A percentile compares a stretch with the other conserved stretches of the same genome.
Conservation (phyloP, 2,329 filamentous ascomycete genomes). For the Fusarium floridanum region DNA sequence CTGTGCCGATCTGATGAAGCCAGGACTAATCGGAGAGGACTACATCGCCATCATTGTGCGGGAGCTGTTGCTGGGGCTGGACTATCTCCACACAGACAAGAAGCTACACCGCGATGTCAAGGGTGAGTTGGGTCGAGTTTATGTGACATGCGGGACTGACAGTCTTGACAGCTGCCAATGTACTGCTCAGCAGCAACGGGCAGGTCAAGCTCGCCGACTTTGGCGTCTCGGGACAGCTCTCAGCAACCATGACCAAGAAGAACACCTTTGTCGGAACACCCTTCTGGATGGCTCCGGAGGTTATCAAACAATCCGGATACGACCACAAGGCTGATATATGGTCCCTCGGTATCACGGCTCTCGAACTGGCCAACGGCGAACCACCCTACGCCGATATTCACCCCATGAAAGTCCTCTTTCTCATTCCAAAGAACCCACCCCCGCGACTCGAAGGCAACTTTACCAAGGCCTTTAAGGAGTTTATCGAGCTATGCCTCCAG, state of each 20-base stretch:
- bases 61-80: conserved; percentile 88
- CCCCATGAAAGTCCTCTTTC: conserved; percentile 97
- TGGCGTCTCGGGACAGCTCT: conserved; percentile 94
- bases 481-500: conserved; percentile 85
- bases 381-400: conserved; percentile 97
- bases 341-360: conserved; percentile 94
- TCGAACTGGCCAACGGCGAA: conserved; percentile 91
- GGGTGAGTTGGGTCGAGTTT: conserved; percentile 62
- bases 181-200: conserved; percentile 88
- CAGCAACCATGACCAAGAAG: conserved; percentile 99
- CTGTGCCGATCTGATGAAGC: conserved; percentile 95
- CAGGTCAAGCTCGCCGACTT: conserved; percentile 99
- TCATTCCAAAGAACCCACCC: conserved; percentile 94
- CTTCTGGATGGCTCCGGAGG: conserved; percentile 99
- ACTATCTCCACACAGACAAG: conserved; percentile 94
- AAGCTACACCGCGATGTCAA: conserved; percentile 98
- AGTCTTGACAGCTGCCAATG: conserved; percentile 80
- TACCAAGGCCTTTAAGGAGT: conserved; percentile 86
- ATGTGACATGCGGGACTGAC: conserved; percentile 1
- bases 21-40: conserved; percentile 89
- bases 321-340: conserved; percentile 98
- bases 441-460: conserved; percentile 86
- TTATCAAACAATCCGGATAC: conserved; percentile 98
- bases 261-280: conserved; percentile 98
- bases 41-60: conserved; percentile 97